Conservation (phyloP, 441 rosid species). For the Cnidoscolus chayamansa region DNA sequence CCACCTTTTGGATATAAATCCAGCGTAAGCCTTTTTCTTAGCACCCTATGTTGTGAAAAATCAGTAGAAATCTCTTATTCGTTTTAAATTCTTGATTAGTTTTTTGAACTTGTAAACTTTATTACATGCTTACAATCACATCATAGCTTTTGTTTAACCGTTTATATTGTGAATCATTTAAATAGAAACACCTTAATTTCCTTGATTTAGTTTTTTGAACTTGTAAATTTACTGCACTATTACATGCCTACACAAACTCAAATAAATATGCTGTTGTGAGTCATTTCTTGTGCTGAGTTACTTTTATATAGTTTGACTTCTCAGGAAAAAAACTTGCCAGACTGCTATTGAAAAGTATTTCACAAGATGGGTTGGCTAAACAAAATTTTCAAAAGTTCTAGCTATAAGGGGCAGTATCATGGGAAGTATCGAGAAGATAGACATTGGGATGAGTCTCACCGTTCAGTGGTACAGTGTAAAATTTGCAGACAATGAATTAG, state of each 20-base stretch:
- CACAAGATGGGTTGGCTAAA: slow-evolving; percentile 68
- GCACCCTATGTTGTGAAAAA: not conserved
- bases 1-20: not conserved
- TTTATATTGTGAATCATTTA: not conserved
- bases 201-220: not conserved
- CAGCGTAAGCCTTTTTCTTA: not conserved
- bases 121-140: not conserved
- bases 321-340: slow-evolving; percentile 31
- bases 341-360: slow-evolving; percentile 17
- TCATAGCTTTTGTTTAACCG: not conserved
- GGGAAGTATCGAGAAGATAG: slow-evolving; percentile 46
- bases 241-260: not conserved
- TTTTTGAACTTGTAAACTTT: not conserved
- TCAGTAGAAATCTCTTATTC: not conserved
- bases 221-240: not conserved
- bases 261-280: not conserved
- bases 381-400: slow-evolving; percentile 60
- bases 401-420: slow-evolving; percentile 45
- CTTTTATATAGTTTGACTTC: slow-evolving; percentile 16
- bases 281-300: slow-evolving; percentile 16
- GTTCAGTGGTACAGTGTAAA: slow-evolving; percentile 46
- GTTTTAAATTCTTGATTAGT: not conserved
- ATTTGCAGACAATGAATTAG: not conserved
- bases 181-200: not conserved
- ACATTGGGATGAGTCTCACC: slow-evolving; percentile 49